These are phyloP conservation scores for Sarocladium oryzae DNA, from an alignment of 2,329 filamentous ascomycete species.

Conservation along the genomic window DNA sequence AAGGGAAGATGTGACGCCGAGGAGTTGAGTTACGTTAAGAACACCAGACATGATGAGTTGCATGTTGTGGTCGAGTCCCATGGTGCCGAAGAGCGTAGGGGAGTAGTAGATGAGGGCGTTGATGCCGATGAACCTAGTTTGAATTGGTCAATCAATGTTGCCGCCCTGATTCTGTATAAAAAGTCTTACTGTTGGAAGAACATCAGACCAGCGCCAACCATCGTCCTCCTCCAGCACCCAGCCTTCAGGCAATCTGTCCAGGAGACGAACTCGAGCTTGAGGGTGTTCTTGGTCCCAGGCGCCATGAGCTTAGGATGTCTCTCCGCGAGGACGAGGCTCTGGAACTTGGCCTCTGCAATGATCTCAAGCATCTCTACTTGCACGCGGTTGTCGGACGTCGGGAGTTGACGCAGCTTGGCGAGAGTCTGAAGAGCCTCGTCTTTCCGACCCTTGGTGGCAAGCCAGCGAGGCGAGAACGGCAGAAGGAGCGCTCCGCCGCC, in stretches of 20 bases:
- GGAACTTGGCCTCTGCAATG: slow-evolving; percentile 14
- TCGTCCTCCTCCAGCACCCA: slow-evolving; percentile 35
- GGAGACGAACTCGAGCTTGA: slow-evolving; percentile 33
- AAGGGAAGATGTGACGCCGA: slow-evolving; percentile 21
- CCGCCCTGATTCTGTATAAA: too few species aligned
- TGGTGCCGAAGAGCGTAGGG: slow-evolving; percentile 33
- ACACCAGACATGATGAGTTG: slow-evolving; percentile 33
- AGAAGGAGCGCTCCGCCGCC: slow-evolving; percentile 19
- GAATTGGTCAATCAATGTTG: too few species aligned
- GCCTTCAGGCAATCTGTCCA: slow-evolving; percentile 42
- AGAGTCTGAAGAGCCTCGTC: slow-evolving; percentile 27
- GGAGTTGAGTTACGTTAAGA: slow-evolving; percentile 36
- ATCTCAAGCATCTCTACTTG: slow-evolving; percentile 15
- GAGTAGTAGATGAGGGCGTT: slow-evolving; percentile 39
- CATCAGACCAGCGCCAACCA: slow-evolving; percentile 31
- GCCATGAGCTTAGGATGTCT: neutral
- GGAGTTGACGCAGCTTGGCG: slow-evolving; percentile 24
- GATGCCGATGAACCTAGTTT: slow-evolving; percentile 24
- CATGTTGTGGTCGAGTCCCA: slow-evolving; percentile 27
- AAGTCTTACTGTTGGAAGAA: slow-evolving; percentile 41
- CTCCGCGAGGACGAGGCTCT: slow-evolving; percentile 3
- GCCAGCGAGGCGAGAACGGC: slow-evolving; percentile 19
- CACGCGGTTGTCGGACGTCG: slow-evolving; percentile 14
- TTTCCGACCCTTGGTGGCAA: slow-evolving; percentile 29
- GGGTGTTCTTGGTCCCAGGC: too few species aligned